A percentile compares a stretch with the other conserved stretches of the same genome.
phyloP scores from a whole-genome alignment of 129 eudicot genomes.

The Deinandra increscens region DNA sequence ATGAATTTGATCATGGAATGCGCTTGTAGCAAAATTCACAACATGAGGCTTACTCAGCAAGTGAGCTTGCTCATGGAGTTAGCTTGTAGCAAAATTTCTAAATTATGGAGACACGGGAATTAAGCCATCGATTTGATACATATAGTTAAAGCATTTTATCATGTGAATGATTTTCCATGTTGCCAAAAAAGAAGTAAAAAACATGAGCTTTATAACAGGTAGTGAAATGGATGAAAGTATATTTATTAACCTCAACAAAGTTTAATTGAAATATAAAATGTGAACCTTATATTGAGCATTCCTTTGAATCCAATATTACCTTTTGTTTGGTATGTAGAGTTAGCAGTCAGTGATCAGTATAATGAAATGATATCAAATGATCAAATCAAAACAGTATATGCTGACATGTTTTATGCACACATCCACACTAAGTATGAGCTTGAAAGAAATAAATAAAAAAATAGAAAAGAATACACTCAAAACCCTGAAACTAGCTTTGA shows the following conservation, averaged over 20 bases:
- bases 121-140: no score
- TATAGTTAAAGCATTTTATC: background rate
- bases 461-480: background rate
- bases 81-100: no score
- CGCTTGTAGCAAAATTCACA: no score
- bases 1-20: no score
- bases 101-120: no score
- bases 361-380: background rate
- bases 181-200: background rate
- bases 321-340: background rate
- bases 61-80: no score
- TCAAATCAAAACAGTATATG: background rate
- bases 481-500: background rate
- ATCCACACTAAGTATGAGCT: background rate
- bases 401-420: background rate
- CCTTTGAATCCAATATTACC: background rate
- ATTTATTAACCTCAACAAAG: background rate
- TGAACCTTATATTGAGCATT: background rate
- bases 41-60: no score
- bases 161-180: background rate
- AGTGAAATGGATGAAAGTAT: background rate
- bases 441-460: background rate
- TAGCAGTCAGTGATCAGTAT: background rate
- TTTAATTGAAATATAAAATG: background rate
- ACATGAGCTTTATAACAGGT: background rate